Evolutionary conservation across 495 filamentous ascomycete species (phyloP).

Genomic region (Parachaetomium inaequale): DNA sequence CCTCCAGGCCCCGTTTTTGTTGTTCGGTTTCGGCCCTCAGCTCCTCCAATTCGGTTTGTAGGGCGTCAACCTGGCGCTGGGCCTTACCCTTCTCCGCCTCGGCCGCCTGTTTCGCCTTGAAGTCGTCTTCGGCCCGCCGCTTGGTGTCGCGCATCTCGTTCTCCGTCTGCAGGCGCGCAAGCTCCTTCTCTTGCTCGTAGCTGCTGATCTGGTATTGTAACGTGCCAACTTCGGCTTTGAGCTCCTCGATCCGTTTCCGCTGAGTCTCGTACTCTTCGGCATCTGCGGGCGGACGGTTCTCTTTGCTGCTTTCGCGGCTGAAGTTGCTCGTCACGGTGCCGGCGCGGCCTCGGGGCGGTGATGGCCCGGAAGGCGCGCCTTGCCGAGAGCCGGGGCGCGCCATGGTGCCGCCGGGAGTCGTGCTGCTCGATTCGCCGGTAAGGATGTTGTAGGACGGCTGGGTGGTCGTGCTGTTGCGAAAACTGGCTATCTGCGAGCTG

Average conservation of each 20-base stretch:
- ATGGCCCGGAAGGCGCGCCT: conserved; percentile 32
- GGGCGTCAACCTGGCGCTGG: conserved; percentile 64
- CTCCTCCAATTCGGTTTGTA: conserved; percentile 69
- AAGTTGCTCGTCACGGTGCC: conserved; percentile 20
- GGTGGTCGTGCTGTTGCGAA: conserved; percentile 33
- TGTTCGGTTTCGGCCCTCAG: conserved; percentile 49
- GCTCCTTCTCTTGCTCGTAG: conserved; percentile 82
- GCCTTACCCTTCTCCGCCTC: conserved; percentile 66
- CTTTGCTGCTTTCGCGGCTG: conserved; percentile 47
- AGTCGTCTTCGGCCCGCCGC: conserved; percentile 75
- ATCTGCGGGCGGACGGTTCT: conserved; percentile 47
- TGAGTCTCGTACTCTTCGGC: conserved; percentile 52
- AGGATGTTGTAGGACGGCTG: conserved; percentile 63
- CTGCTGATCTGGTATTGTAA: conserved; percentile 55
- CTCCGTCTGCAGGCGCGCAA: conserved; percentile 69
- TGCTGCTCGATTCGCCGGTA: conserved; percentile 44
- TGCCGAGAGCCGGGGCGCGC: conserved; percentile 37
- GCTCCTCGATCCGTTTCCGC: conserved; percentile 47
- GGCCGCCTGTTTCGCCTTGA: conserved; percentile 71
- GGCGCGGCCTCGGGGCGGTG: conserved; percentile 35
- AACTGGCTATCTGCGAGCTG: conserved; percentile 17
- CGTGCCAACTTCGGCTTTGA: conserved; percentile 54
- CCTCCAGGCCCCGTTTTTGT: conserved; percentile 62
- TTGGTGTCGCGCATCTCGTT: conserved; percentile 76
- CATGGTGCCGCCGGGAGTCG: conserved; percentile 30